A percentile compares a stretch with the other conserved stretches of the same genome.
These are phyloP conservation scores for Annulohypoxylon nitens DNA, from an alignment of 495 filamentous ascomycete genomes.

Conservation along the genomic window DNA sequence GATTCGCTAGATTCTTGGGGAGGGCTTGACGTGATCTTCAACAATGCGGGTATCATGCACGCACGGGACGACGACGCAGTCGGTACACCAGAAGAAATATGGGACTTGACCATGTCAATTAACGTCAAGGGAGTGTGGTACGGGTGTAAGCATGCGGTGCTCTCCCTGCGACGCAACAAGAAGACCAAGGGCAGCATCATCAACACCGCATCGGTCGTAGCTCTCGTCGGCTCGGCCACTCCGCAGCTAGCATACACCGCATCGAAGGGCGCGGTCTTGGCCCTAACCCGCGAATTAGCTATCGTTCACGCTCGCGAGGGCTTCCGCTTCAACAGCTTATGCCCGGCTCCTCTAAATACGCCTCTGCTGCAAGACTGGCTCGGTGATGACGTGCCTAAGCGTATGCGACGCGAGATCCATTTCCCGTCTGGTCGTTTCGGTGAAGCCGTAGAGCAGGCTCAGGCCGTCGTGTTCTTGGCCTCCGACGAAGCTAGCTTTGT, in stretches of 20 bases:
- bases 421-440: slow-evolving; percentile 97
- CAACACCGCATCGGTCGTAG: slow-evolving; percentile 95
- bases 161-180: slow-evolving; percentile 80
- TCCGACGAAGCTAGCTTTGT: slow-evolving; percentile 96
- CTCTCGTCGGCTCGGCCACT: slow-evolving; percentile 91
- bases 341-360: slow-evolving; percentile 91
- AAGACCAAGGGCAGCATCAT: slow-evolving; percentile 88
- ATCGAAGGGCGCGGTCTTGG: slow-evolving; percentile 92
- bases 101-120: slow-evolving; percentile 93
- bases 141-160: slow-evolving; percentile 91
- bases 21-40: slow-evolving; percentile 96
- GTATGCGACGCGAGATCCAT: slow-evolving; percentile 88
- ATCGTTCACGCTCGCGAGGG: slow-evolving; percentile 89
- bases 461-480: slow-evolving; percentile 93
- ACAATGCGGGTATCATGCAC: slow-evolving; percentile 99
- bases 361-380: slow-evolving; percentile 94
- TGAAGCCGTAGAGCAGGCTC: slow-evolving; percentile 94
- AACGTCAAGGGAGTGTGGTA: slow-evolving; percentile 99
- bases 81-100: slow-evolving; percentile 87
- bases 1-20: slow-evolving; percentile 83
- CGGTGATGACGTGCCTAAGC: slow-evolving; percentile 87
- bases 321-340: slow-evolving; percentile 89
- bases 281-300: slow-evolving; percentile 83
- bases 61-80: slow-evolving; percentile 86
- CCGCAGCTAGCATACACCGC: slow-evolving; percentile 97